Evolutionary conservation across 108 stramenopile species (phyloP), one percentile per base, ranked within the genome.

Genomic region (Pseudonitzschia multistriata): DNA sequence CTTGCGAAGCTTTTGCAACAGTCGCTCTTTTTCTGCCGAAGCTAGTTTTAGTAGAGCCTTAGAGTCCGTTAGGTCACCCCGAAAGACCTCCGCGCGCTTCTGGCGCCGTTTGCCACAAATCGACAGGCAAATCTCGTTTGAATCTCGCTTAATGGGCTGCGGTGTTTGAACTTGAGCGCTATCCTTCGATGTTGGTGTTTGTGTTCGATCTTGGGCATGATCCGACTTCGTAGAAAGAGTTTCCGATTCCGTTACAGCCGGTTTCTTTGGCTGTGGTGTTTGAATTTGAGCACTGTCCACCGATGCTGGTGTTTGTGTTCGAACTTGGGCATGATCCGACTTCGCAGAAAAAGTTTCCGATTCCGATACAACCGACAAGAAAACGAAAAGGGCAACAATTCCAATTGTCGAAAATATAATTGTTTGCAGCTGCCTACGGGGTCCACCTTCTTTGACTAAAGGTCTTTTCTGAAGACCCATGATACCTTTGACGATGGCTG

Each of bases 1-100:
- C 4, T 25, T 55, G 25, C 30, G 39, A 29, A 80, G 42, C 15
- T 62, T 67, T 11, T 70, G 48, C 19, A 71, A 17, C 11, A 75
- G 34, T 40, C 62, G 61, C 5, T 71, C 65, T 53, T 66, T 66
- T 14, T 60, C 79, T 25, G 34, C 1, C 37, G 55, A 6, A 0
- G 65, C 73, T 27, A 50, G n/a, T 24, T 60, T 15, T 29, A 70
- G 30, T n/a, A 70, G 42, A 35, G 54, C 50, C 5, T 33, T 7
- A 3, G 49, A 47, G 42, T 79, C 57, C 42, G 64, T 14, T 21
- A 79, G 34, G 36, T 79, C 42, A 31, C 72, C 74, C 22, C 30
- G 24, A 21, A 70, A 70, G 17, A 39, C 42, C 33, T 69, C 40
- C 5, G 10, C 34, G 19, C 40, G 68, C 54, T 49, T 70, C 27